Evolutionary conservation across 176 grass and related monocot genomes (phyloP), one percentile per base, ranked within the genome.

Genomic region (Avena sativa): DNA sequence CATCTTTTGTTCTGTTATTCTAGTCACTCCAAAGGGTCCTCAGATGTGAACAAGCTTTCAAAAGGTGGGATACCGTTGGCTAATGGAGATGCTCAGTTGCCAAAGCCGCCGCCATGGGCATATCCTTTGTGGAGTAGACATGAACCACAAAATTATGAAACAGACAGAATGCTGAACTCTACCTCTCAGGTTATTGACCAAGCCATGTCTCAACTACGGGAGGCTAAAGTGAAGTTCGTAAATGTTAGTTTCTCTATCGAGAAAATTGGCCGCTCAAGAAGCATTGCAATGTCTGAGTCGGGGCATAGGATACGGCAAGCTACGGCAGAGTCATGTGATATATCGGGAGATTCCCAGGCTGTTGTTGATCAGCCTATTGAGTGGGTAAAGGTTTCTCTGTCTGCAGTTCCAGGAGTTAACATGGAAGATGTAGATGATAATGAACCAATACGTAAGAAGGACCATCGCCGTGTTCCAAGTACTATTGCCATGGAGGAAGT

Each of bases 401-500:
- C 92, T 79, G 90, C 94, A 71, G 81, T 96, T 80, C 94, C 97
- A 67, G 94, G 94, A 84, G 89, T 99, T 85, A 99, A 68, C 87
- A 96, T 99, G 92, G 97, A 99, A 48, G 97, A 99, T 83, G 83
- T 96, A 82, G 97, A 93, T 85, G 92, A 89, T 51, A 93, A 94
- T 81, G 93, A 91, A 56, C 93, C 94, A 16, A 63, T 61, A 58
- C 73, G 85, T 34, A 93, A 92, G 84, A 99, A 94, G 89, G 97
- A 99, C 11, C 94, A 99, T 93, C 90, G 92, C 3, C 90, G 97
- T 32, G 88, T 99, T 87, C 97, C 97, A 72, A 99, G 97, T 83
- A 96, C 97, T 87, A 96, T 96, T 83, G 97, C 97, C 79, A 99
- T 99, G 15, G 94, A 96, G 92, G 97, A 99, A 96, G 92, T 96